A percentile compares a stretch with the other conserved stretches of the same genome.
phyloP scores from a whole-genome alignment of 306 rosid species.

The Trifolium repens region DNA sequence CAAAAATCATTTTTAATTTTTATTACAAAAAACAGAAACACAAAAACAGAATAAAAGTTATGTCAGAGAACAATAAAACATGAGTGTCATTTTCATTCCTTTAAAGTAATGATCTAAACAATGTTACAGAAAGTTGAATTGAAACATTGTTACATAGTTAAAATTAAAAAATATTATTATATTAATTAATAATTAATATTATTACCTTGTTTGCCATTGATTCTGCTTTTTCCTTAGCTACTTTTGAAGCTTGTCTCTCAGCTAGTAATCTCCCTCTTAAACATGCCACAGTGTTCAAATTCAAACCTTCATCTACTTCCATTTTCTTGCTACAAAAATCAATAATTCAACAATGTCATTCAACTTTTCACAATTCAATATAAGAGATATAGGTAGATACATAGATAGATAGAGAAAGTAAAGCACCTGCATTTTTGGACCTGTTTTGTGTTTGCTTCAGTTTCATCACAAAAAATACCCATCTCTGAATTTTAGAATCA shows the following conservation, averaged over 20 bases:
- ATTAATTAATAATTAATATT: neutral
- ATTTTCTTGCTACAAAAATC: constrained; percentile 53
- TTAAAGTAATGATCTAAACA: constrained; percentile 22
- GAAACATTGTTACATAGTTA: constrained; percentile 27
- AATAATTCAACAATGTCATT: constrained; percentile 43
- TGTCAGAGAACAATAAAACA: constrained; percentile 35
- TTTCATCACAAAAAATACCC: constrained; percentile 40
- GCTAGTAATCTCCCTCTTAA: constrained; percentile 89
- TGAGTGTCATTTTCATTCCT: constrained; percentile 39
- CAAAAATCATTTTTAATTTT: constrained; percentile 5
- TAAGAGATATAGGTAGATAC: constrained; percentile 1
- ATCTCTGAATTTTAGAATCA: constrained; percentile 36
- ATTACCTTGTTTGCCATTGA: constrained; percentile 66
- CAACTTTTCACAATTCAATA: constrained; percentile 32
- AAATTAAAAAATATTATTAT: too few species aligned
- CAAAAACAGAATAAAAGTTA: constrained; percentile 38
- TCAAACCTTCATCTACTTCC: constrained; percentile 62
- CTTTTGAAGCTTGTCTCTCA: constrained; percentile 85
- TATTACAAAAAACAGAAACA: constrained; percentile 10
- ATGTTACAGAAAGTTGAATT: constrained; percentile 29
- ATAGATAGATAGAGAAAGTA: constrained; percentile 15
- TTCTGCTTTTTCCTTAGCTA: constrained; percentile 70
- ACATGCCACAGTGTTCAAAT: constrained; percentile 67
- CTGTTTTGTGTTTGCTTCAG: neutral
- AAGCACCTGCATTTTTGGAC: constrained; percentile 61